Conservation (phyloP, 371 early-diverging fungal genomes). For the Mortierella sp. region DNA sequence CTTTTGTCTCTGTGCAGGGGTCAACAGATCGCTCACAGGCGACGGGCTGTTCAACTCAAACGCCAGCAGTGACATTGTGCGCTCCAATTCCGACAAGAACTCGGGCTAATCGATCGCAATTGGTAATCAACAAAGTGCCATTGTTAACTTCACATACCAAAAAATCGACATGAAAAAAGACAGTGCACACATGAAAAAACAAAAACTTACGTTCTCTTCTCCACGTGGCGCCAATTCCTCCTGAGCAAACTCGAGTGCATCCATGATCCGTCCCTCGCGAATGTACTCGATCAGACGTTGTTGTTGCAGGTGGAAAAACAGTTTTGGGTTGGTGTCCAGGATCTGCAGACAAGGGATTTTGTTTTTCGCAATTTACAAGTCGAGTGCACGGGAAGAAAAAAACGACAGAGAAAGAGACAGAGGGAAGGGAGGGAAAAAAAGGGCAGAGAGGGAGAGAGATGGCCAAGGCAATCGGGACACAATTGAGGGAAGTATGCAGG, state of each 20-base stretch:
- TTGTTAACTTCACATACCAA: no score
- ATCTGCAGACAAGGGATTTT: slow-evolving; percentile 67
- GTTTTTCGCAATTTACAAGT: not conserved
- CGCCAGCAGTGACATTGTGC: slow-evolving; percentile 95
- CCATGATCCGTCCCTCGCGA: slow-evolving; percentile 79
- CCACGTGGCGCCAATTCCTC: slow-evolving; percentile 97
- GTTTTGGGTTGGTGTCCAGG: slow-evolving; percentile 93
- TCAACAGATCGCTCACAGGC: slow-evolving; percentile 89
- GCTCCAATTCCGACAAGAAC: slow-evolving; percentile 93
- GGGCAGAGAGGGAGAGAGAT: not conserved
- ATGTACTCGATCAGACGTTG: slow-evolving; percentile 96
- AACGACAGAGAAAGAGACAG: slow-evolving; percentile 7
- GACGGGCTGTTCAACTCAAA: slow-evolving; percentile 80
- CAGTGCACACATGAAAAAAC: not conserved
- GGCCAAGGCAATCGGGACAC: not conserved
- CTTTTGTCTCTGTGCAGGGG: slow-evolving; percentile 90
- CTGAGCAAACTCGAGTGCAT: slow-evolving; percentile 95
- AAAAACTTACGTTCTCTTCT: slow-evolving; percentile 81
- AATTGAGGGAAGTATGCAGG: slow-evolving; percentile 4
- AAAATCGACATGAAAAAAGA: not conserved
- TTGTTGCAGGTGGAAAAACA: slow-evolving; percentile 96
- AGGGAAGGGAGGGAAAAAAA: slow-evolving; percentile 1
- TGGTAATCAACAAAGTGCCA: not conserved
- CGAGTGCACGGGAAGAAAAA: slow-evolving; percentile 23
- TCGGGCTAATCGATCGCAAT: slow-evolving; percentile 74